Conservation (phyloP, 148 eudicot species). For the Silene conica region DNA sequence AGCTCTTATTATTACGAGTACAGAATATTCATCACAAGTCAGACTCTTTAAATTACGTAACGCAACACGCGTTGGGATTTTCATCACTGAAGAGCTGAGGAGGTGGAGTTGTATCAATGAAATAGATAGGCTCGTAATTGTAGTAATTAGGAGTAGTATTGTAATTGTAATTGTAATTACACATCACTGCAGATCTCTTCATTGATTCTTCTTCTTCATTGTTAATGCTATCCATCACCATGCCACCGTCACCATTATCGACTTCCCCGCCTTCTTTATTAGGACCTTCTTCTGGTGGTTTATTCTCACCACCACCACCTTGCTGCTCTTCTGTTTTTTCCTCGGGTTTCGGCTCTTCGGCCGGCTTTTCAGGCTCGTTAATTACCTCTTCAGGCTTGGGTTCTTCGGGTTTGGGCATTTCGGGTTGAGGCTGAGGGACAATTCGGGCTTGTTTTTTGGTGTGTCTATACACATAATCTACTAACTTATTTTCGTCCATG, state of each 20-base stretch:
- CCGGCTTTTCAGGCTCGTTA: slow-evolving; percentile 19
- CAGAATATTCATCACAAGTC: too few species aligned
- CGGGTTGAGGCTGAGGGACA: slow-evolving; percentile 75
- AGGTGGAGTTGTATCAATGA: slow-evolving; percentile 78
- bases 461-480: slow-evolving; percentile 73
- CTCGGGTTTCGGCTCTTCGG: slow-evolving; percentile 21
- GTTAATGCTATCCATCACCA: slow-evolving; percentile 5
- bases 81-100: slow-evolving; percentile 95
- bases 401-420: slow-evolving; percentile 39
- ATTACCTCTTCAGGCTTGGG: slow-evolving; percentile 20
- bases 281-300: slow-evolving; percentile 1
- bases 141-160: slow-evolving; percentile 15
- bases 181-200: slow-evolving; percentile 49
- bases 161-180: slow-evolving; percentile 30
- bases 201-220: slow-evolving; percentile 42
- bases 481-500: slow-evolving; percentile 66
- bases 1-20: background rate
- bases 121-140: slow-evolving; percentile 50
- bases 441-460: slow-evolving; percentile 84
- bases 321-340: too few species aligned
- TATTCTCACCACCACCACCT: too few species aligned
- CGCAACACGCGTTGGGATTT: slow-evolving; percentile 88
- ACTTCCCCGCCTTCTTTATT: slow-evolving; percentile 21
- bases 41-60: slow-evolving; percentile 53
- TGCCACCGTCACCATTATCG: background rate